Base-by-base conservation (phyloP, 371 early-diverging fungal species). In the Apophysomyces sp. region DNA sequence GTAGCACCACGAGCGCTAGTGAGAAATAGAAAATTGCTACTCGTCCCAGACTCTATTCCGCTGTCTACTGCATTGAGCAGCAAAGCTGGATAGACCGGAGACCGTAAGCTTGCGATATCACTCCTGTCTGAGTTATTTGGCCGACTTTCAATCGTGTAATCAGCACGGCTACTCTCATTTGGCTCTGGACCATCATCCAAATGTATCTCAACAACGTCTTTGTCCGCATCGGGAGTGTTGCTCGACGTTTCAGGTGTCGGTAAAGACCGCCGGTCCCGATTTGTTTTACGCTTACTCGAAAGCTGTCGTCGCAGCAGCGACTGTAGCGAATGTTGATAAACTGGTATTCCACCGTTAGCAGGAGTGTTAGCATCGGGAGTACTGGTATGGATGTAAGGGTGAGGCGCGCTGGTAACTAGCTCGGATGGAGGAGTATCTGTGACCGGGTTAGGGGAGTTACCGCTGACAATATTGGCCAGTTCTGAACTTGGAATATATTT, bases 381-480 rank as follows among this genome's bases (percentile, higher is more conserved):
- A 51, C 24, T 30, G 51, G 59, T n/a, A 26, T 13, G 39, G 52
- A 37, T 16, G 9, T 21, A 21, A 31, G 56, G 34, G 11, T 55
- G 34, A 21, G 62, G 62, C 16, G 49, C 9, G 4, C 9, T 26
- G 18, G 56, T 36, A 37, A 41, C 36, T 53, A 39, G 5, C n/a
- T 61, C 55, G 26, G 39, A 1, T 13, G 65, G 60, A 27, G 72
- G 66, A 18, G 62, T 57, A 41, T 66, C 65, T 0, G 56, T 39
- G 6, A 71, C 65, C 15, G 72, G 72, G 40, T 71, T 71, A 7
- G 72, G 72, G 28, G 63, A 58, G 8, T 55, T 62, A 9, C 72
- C 72, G 53, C 66, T 68, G 16, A 72, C 68, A 51, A 72, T 72
- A 29, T 52, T 62, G 24, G 72, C 72, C 2, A 72, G 58, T 54